A percentile compares a stretch with the other conserved stretches of the same genome.
Evolutionary conservation across 305 asterid genomes (phyloP).

Genomic region (Rubia balearica): DNA sequence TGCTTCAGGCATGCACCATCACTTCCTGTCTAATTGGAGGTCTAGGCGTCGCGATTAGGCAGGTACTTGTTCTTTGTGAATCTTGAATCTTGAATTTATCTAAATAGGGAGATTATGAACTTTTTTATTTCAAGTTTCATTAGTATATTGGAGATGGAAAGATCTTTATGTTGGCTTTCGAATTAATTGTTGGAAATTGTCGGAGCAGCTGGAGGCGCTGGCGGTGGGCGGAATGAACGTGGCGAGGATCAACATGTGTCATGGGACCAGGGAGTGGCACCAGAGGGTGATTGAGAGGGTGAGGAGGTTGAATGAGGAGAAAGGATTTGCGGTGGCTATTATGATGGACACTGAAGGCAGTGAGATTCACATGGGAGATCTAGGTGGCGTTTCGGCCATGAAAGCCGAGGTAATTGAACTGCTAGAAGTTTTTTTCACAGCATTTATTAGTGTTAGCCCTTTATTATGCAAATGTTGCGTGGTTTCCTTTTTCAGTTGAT

Average conservation of each 20-base stretch:
- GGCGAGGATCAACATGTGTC: slow-evolving; percentile 97
- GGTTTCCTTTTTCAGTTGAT: not conserved
- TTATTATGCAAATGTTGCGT: not conserved
- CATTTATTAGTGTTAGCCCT: not conserved
- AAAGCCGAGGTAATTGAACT: slow-evolving; percentile 71
- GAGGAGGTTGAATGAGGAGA: slow-evolving; percentile 88
- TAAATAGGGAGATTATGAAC: not conserved
- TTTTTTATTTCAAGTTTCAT: not conserved
- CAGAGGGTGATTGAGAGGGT: slow-evolving; percentile 71
- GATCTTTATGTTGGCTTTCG: not conserved
- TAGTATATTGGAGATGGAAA: not conserved
- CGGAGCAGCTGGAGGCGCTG: slow-evolving; percentile 90
- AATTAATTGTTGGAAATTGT: slow-evolving; percentile 12
- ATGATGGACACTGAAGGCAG: slow-evolving; percentile 99
- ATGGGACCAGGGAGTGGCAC: slow-evolving; percentile 98
- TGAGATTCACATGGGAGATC: slow-evolving; percentile 99
- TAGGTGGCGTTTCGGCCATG: slow-evolving; percentile 83
- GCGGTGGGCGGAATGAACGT: slow-evolving; percentile 99
- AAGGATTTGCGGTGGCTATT: slow-evolving; percentile 93
- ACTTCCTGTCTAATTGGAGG: slow-evolving; percentile 57
- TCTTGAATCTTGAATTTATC: not conserved
- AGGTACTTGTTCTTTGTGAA: slow-evolving; percentile 35
- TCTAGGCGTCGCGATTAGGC: slow-evolving; percentile 56
- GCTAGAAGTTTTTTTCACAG: not conserved
- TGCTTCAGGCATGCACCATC: slow-evolving; percentile 73